Conservation (phyloP, 768 basidiomycete genomes). For the Asterophora lycoperdoides region DNA sequence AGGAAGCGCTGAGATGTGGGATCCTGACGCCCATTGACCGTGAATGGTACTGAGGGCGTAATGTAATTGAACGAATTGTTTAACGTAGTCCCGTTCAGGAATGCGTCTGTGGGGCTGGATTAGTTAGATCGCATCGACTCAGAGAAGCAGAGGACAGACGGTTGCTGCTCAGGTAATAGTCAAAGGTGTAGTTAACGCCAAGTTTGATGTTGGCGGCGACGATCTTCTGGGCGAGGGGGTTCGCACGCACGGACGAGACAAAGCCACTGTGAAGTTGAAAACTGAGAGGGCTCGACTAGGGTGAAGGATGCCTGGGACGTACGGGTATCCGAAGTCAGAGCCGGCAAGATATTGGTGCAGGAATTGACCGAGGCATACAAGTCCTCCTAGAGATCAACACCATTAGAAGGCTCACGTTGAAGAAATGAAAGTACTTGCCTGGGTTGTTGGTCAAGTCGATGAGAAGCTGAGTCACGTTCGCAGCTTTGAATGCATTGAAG, state of each 20-base stretch:
- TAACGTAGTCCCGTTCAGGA: conserved; percentile 42
- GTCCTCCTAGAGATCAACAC: conserved; percentile 40
- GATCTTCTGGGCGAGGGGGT: conserved; percentile 56
- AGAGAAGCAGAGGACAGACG: conserved; percentile 31
- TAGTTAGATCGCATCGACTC: neutral
- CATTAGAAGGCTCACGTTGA: conserved; percentile 1
- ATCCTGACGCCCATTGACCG: conserved; percentile 41
- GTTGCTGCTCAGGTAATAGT: conserved; percentile 49
- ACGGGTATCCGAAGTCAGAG: conserved; percentile 47
- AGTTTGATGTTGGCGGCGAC: conserved; percentile 46
- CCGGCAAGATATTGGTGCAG: conserved; percentile 55
- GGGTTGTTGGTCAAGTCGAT: conserved; percentile 62
- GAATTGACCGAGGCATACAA: conserved; percentile 58
- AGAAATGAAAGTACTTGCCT: conserved; percentile 31
- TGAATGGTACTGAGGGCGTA: conserved; percentile 35
- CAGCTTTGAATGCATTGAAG: conserved; percentile 39
- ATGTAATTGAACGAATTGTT: conserved; percentile 40
- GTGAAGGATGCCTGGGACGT: conserved; percentile 16
- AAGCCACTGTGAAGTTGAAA: conserved; percentile 40
- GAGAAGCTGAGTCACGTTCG: conserved; percentile 47
- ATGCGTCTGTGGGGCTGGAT: conserved; percentile 33
- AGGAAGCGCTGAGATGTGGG: conserved; percentile 48
- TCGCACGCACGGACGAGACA: conserved; percentile 49
- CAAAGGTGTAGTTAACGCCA: conserved; percentile 29
- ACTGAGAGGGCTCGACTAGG: neutral